Base-by-base conservation (phyloP, 805 yeast genomes). In the Hanseniaspora hatyaiensis region DNA sequence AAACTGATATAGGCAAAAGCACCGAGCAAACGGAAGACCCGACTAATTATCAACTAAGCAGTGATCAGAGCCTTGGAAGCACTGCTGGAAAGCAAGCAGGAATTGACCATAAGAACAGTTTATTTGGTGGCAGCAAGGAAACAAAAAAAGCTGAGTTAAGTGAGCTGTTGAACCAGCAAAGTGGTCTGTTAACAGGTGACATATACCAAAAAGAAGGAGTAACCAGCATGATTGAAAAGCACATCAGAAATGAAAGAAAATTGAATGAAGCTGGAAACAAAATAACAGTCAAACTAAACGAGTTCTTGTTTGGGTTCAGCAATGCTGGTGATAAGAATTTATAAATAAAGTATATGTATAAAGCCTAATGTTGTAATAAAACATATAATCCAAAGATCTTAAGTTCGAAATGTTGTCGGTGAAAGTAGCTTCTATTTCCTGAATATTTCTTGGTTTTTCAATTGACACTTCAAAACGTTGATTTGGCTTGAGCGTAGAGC, bases 241-340 rank as follows among this genome's bases (percentile, higher is more conserved):
- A 28, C 15, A 12, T 43, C 18, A 34, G 22, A n/a, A 44, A 44
- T 30, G 23, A 36, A 22, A 44, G 23, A 16, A 34, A 44, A 22
- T 13, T 22, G 31, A 16, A 13, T 8, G 36, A 31, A 23, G 18
- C 29, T 6, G 22, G 36, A 16, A 40, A 40, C 16, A 45, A 23
- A 18, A 26, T 37, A 5, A 12, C 38, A 6, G 37, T 34, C n/a
- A 45, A 45, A 8, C n/a, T 45, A 8, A 45, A 45, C 23, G 38
- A 36, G 11, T 19, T 45, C n/a, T 31, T 45, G 23, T 45, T 45
- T 45, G 49, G 49, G 13, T 45, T 45, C 20, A 31, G 40, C 3
- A 37, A 31, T n/a, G n/a, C n/a, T 45, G 42, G 42, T 2, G 49
- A 31, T 4, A 37, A 23, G 33, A 28, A 37, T 8, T 26, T 37